These are phyloP conservation scores for Fragaria nilgerrensis DNA, from an alignment of 306 rosid genomes.

Conservation along the genomic window DNA sequence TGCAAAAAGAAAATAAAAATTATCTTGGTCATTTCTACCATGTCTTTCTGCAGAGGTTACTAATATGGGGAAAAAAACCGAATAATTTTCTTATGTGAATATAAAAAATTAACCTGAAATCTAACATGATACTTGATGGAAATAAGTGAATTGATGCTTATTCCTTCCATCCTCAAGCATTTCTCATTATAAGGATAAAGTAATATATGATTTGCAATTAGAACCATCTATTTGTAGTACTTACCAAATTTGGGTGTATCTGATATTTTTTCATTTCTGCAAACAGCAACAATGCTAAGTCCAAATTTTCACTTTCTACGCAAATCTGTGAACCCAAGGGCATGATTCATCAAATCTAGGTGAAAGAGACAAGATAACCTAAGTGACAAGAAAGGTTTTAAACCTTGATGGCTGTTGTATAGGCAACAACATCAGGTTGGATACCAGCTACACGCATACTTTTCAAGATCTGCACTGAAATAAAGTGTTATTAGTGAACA, in stretches of 20 bases:
- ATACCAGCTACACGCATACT: conserved; percentile 65
- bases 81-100: too few relatives aligned
- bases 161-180: background rate
- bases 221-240: conserved; percentile 23
- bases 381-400: conserved; percentile 25
- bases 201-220: background rate
- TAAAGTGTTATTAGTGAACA: conserved; percentile 36
- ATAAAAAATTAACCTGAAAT: background rate
- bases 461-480: conserved; percentile 66
- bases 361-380: conserved; percentile 16
- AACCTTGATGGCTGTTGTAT: conserved; percentile 89
- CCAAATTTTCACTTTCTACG: conserved; percentile 60
- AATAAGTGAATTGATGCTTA: conserved; percentile 4
- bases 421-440: conserved; percentile 84
- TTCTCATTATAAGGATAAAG: background rate
- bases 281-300: conserved; percentile 58
- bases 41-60: background rate
- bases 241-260: conserved; percentile 76
- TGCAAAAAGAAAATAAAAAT: background rate
- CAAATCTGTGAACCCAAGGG: conserved; percentile 65
- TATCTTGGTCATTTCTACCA: too few relatives aligned
- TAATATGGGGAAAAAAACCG: background rate
- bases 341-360: conserved; percentile 21
- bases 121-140: background rate
- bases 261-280: conserved; percentile 76